phyloP scores from a whole-genome alignment of 371 early-diverging fungal species.

The Mortierella sp. region DNA sequence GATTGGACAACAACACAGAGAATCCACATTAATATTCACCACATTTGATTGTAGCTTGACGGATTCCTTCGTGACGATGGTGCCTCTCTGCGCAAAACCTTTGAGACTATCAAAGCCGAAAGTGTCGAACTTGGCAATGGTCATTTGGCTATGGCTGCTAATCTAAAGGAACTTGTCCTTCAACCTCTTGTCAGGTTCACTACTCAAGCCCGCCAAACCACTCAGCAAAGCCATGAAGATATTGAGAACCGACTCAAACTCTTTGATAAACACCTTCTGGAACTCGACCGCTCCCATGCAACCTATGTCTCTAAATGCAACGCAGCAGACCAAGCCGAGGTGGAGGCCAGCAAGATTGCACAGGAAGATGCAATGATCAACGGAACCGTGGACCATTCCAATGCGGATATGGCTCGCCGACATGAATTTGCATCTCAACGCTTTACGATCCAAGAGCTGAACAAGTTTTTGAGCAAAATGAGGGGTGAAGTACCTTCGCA shows the following conservation, averaged over 20 bases:
- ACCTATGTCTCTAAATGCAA: constrained; percentile 65
- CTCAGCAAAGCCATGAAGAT: constrained; percentile 70
- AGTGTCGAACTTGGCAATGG: constrained; percentile 68
- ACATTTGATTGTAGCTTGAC: constrained; percentile 32
- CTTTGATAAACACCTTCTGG: constrained; percentile 65
- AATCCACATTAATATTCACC: background rate
- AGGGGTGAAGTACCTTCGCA: constrained; percentile 68
- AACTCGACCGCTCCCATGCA: constrained; percentile 62
- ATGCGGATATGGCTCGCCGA: constrained; percentile 25
- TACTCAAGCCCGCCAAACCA: constrained; percentile 67
- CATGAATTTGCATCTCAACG: constrained; percentile 51
- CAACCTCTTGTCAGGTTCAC: constrained; percentile 71
- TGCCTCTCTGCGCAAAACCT: constrained; percentile 75
- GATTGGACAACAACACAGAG: no score
- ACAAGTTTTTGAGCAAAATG: constrained; percentile 63
- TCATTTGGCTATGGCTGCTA: constrained; percentile 67
- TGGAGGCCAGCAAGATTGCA: constrained; percentile 45
- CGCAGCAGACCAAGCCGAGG: constrained; percentile 64
- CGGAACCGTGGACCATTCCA: constrained; percentile 3
- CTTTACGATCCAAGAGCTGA: constrained; percentile 58
- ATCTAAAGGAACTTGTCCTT: constrained; percentile 70
- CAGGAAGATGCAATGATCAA: constrained; percentile 33
- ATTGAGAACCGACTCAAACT: constrained; percentile 69
- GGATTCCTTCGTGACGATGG: constrained; percentile 85
- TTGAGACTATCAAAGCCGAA: constrained; percentile 70